Evolutionary conservation across 2,329 filamentous ascomycete species (phyloP), one percentile per base, ranked within the genome.

Genomic region (Penicillium decumbens): DNA sequence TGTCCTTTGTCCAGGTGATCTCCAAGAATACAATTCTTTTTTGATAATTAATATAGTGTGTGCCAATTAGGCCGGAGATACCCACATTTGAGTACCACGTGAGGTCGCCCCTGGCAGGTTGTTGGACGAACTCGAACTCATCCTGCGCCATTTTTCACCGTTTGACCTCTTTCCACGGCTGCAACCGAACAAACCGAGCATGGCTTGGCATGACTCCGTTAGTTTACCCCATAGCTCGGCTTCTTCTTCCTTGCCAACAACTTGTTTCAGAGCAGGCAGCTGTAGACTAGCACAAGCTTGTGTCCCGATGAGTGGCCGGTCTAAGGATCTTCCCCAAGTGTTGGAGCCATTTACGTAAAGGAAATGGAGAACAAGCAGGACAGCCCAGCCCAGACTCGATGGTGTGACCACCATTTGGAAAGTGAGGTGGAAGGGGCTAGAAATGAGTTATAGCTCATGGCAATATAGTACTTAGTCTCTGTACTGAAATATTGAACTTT

Each of bases 271-370:
- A n/a, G 18, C 18, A 15, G n/a, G 2, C n/a, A n/a, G 18, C n/a
- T 15, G 9, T 33, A 18, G 15, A 33, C 6, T 7, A 7, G 1
- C n/a, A 18, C 52, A 47, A 54, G 47, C 27, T 40, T 52, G 51
- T 51, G 45, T 50, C 48, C 54, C 49, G 54, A 55, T 35, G 27
- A 24, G 50, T 44, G 45, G 45, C 51, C 51, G 56, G 43, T 47
- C 32, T 42, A 57, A 57, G 50, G 54, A 56, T 58, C 61, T 59
- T 57, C 57, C 59, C 53, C 48, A 56, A 47, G 38, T 43, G 45
- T 33, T 30, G 43, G 43, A 43, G 56, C 57, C 58, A 67, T 68
- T 72, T 72, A 72, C 69, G 69, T 72, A 72, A 72, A 70, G 66
- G 42, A 68, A 67, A 67, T 55, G 50, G 46, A 50, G 46, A 30